A percentile compares a stretch with the other conserved stretches of the same genome.
Conservation (phyloP, 148 eudicot genomes). For the Rhododendron griersonianum region DNA sequence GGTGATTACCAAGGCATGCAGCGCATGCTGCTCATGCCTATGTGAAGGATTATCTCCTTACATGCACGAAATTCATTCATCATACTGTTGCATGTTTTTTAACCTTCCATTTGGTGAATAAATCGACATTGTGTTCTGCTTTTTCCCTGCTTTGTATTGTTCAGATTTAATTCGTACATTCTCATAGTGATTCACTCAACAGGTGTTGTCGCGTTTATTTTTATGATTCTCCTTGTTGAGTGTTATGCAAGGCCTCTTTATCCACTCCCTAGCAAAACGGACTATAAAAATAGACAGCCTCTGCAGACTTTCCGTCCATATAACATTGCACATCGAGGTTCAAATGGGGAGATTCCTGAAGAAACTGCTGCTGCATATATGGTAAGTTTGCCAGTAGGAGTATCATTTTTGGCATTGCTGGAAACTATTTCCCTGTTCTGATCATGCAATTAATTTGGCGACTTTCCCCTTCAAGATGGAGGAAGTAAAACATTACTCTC, state of each 20-base stretch:
- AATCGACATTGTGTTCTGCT: background rate
- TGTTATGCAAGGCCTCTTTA: conserved; percentile 66
- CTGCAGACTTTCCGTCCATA: conserved; percentile 79
- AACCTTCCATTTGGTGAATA: background rate
- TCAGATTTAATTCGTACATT: background rate
- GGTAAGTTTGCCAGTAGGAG: conserved; percentile 32
- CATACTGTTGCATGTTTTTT: background rate
- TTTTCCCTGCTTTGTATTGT: background rate
- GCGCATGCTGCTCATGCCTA: background rate
- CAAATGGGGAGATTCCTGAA: conserved; percentile 97
- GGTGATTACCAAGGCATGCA: background rate
- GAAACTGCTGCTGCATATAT: conserved; percentile 83
- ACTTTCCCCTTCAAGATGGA: background rate
- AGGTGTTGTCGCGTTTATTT: conserved; percentile 53
- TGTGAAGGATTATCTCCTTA: background rate
- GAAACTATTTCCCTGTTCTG: background rate
- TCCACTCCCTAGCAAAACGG: conserved; percentile 64
- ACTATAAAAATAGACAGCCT: conserved; percentile 47
- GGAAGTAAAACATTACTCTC: background rate
- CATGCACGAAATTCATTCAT: background rate
- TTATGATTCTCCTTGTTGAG: conserved; percentile 53
- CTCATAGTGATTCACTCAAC: conserved; percentile 12
- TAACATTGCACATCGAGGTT: conserved; percentile 92
- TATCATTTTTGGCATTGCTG: background rate
- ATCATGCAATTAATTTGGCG: background rate